Conservation (phyloP, 2,329 filamentous ascomycete genomes). For the Ophiostoma sp. region DNA sequence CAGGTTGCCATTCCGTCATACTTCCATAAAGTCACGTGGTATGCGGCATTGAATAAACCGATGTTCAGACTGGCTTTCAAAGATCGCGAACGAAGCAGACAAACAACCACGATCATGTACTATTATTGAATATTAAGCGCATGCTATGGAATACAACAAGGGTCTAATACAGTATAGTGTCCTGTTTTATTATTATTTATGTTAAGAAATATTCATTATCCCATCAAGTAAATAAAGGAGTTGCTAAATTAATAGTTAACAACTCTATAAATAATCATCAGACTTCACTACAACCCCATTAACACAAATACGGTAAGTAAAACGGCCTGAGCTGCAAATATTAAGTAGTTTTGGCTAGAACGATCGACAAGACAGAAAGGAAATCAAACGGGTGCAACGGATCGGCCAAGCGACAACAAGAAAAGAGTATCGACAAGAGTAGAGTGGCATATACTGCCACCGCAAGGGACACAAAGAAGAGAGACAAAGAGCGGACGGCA, state of each 20-base stretch:
- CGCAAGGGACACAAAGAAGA: background rate
- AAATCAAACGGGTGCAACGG: background rate
- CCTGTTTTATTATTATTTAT: background rate
- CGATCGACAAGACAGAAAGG: background rate
- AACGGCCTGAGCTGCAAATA: background rate
- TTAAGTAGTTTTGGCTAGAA: background rate
- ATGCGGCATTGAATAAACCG: too few species aligned
- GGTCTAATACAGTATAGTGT: too few species aligned
- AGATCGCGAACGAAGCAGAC: too few species aligned
- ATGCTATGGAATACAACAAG: too few species aligned
- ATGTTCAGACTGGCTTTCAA: too few species aligned
- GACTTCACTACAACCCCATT: too few species aligned
- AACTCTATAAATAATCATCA: background rate
- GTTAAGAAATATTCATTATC: background rate
- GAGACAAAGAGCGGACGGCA: conserved; percentile 9
- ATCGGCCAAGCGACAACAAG: background rate
- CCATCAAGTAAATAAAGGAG: background rate
- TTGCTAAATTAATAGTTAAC: background rate
- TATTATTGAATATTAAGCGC: too few species aligned
- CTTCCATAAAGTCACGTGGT: background rate
- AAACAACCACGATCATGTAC: too few species aligned
- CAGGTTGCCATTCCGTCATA: background rate
- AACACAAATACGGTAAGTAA: too few species aligned
- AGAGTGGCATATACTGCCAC: background rate
- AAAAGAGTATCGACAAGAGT: conserved; percentile 10